These are phyloP conservation scores for Tylopilus sp. DNA, from an alignment of 768 basidiomycete species.

Conservation along the genomic window DNA sequence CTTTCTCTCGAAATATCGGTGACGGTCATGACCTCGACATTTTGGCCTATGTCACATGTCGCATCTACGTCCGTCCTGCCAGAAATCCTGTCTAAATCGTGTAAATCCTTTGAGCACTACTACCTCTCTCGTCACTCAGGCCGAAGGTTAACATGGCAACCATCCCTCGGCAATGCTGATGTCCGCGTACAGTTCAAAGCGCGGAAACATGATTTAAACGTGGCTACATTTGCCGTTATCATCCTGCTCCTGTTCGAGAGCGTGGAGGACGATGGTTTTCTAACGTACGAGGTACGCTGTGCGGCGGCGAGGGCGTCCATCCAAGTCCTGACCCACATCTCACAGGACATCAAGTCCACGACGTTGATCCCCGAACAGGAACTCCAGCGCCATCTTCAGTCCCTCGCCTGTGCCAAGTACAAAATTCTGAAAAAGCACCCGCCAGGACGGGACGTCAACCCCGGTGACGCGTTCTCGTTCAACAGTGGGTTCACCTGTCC, in stretches of 20 bases:
- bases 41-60: constrained; percentile 85
- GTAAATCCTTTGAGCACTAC: constrained; percentile 81
- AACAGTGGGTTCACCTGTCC: constrained; percentile 77
- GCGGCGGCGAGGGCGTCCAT: background rate
- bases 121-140: constrained; percentile 90
- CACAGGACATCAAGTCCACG: constrained; percentile 80
- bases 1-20: constrained; percentile 80
- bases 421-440: constrained; percentile 92
- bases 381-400: constrained; percentile 90
- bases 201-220: constrained; percentile 83
- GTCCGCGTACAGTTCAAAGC: constrained; percentile 78
- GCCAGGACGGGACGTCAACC: constrained; percentile 74
- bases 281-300: constrained; percentile 69
- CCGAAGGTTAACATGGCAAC: constrained; percentile 88
- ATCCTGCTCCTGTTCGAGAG: constrained; percentile 87
- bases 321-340: background rate
- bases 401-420: constrained; percentile 92
- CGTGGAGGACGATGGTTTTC: constrained; percentile 57
- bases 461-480: constrained; percentile 84
- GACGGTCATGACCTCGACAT: constrained; percentile 93
- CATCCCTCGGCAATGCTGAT: constrained; percentile 86
- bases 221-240: constrained; percentile 85
- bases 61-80: constrained; percentile 67
- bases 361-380: constrained; percentile 75
- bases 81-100: constrained; percentile 54